These are phyloP conservation scores for Rickenella mellea DNA, from an alignment of 768 basidiomycete species.

Conservation along the genomic window DNA sequence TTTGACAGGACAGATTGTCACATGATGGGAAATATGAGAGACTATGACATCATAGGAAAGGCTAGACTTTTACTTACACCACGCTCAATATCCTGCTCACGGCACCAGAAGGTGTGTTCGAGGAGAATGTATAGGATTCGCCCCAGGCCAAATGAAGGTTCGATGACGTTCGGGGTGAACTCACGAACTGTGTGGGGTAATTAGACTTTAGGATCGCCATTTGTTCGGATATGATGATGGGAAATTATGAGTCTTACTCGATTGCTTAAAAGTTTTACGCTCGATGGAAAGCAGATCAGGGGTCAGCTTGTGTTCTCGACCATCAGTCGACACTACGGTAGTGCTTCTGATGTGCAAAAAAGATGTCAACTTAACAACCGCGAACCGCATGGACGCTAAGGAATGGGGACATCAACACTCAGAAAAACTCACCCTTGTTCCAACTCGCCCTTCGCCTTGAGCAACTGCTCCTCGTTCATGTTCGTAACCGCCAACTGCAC, in stretches of 20 bases:
- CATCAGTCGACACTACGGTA: conserved; percentile 49
- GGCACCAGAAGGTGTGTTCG: conserved; percentile 93
- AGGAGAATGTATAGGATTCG: conserved; percentile 90
- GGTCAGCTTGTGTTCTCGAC: conserved; percentile 60
- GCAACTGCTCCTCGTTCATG: conserved; percentile 57
- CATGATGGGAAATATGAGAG: conserved; percentile 7
- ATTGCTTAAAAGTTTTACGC: conserved; percentile 79
- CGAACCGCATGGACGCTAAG: background rate
- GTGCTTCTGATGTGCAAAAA: conserved; percentile 26
- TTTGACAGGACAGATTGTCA: conserved; percentile 9
- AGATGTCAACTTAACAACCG: conserved; percentile 4
- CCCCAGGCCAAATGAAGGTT: conserved; percentile 96
- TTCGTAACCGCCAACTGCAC: conserved; percentile 56
- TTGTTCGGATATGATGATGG: too few species aligned
- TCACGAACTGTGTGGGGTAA: conserved; percentile 96
- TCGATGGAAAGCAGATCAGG: conserved; percentile 70
- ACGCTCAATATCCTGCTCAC: conserved; percentile 86
- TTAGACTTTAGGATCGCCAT: too few species aligned
- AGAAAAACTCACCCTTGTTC: conserved; percentile 51
- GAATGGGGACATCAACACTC: conserved; percentile 1
- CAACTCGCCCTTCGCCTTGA: conserved; percentile 61
- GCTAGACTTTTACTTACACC: conserved; percentile 45
- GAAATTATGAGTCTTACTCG: conserved; percentile 38
- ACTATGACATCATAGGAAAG: conserved; percentile 7
- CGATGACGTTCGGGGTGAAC: conserved; percentile 95